Evolutionary conservation across 768 basidiomycete genomes (phyloP).

Genomic region (Calvatia gigantea): DNA sequence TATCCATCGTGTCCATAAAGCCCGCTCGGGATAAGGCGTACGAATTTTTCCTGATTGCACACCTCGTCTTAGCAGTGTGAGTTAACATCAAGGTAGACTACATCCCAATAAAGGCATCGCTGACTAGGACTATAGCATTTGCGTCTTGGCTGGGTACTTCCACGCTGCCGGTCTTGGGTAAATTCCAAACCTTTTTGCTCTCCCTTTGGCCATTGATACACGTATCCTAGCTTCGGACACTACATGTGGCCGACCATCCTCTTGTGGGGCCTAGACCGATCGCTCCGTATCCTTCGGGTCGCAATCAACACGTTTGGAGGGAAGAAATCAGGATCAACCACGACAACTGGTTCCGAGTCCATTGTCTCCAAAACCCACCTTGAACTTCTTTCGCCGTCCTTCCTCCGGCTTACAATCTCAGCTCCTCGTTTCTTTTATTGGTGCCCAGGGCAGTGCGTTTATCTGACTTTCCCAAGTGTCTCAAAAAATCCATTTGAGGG

Average conservation of each 20-base stretch:
- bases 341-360: not conserved
- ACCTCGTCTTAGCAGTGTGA: constrained; percentile 39
- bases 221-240: constrained; percentile 23
- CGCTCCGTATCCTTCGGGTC: constrained; percentile 43
- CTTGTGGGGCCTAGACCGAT: constrained; percentile 54
- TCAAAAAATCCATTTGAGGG: constrained; percentile 44
- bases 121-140: constrained; percentile 24
- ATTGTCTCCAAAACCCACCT: constrained; percentile 22
- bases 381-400: constrained; percentile 40
- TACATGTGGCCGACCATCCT: constrained; percentile 48
- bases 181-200: not conserved
- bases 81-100: constrained; percentile 8
- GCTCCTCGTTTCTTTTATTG: constrained; percentile 41
- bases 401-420: constrained; percentile 44
- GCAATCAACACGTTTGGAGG: constrained; percentile 40
- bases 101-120: not conserved
- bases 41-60: constrained; percentile 49
- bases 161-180: constrained; percentile 32
- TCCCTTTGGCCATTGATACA: not conserved
- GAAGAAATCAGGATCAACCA: constrained; percentile 21
- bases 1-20: constrained; percentile 45
- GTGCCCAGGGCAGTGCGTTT: constrained; percentile 53
- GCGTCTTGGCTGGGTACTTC: constrained; percentile 37
- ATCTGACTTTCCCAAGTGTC: constrained; percentile 45
- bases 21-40: constrained; percentile 43